Base-by-base conservation (phyloP, 2,329 filamentous ascomycete species). In the Pseudohalonectria lignicola region DNA sequence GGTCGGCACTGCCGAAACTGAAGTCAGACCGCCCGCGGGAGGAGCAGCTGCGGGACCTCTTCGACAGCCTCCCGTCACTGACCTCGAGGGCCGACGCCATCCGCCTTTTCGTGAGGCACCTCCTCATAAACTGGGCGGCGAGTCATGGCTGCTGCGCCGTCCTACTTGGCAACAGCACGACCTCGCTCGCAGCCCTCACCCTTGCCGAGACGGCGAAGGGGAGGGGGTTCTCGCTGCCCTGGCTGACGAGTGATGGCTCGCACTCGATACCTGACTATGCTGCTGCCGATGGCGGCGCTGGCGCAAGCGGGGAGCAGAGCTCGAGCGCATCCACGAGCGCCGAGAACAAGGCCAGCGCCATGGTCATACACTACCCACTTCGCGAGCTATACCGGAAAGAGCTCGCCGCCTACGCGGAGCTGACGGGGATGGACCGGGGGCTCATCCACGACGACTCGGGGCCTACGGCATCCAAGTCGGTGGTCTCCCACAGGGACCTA, bases 151-250 rank as follows among this genome's bases (percentile, higher is more conserved):
- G 79, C 54, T 74, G 81, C 45, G 78, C 77, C 11, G 70, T 96
- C 31, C 61, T 96, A 2, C 81, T 92, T 58, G 88, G 85, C 17
- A 80, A 90, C 59, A 93, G 78, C 47, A 94, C 92, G 16, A 95
- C 87, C 5, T 76, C 79, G 13, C 76, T 98, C 21, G 90, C 92
- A 4, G 86, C 90, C 47, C 79, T 86, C 51, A 85, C 86, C 1
- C 74, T 98, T 12, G 71, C 86, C 6, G 86, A 92, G 60, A 87
- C 90, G 3, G 87, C 90, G 18, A 95, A 94, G 60, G 92, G 92
- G 1, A 74, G 90, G 35, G 92, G 90, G 1, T 87, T 82, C 47
- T 76, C 82, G 4, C 62, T 96, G 16, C 85, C 88, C 1, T 90
- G 82, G 78, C 76, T 84, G 48, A 74, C 88, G 13, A 76, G 79